Evolutionary conservation across 768 basidiomycete genomes (phyloP), one percentile per base, ranked within the genome.

Genomic region (Hericium alpestre): DNA sequence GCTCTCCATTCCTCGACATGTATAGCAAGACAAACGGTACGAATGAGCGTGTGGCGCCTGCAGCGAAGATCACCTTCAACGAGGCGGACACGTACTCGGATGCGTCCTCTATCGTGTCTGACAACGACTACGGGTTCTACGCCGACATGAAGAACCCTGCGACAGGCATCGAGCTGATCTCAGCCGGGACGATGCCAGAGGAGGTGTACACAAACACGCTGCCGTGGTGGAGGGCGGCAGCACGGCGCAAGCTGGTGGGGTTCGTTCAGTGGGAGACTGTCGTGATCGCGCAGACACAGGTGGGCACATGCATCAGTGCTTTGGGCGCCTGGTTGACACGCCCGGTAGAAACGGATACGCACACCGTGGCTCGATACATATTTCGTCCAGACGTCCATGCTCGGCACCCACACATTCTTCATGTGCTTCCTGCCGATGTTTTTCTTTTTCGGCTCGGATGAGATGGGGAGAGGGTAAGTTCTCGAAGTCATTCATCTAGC

Each of bases 381-480:
- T 65, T 93, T 94, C 65, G 80, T 93, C 37, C 87, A 93, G 60
- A 82, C 87, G 0, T 90, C 88, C 0, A 77, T 84, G 0, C 74
- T 91, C 10, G 92, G 82, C 0, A 91, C 90, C 0, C 92, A 93
- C 64, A 92, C 88, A 0, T 97, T 93, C 72, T 97, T 98, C 77
- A 91, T 95, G 87, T 80, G 83, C 37, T 79, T 88, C 59, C 73
- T 99, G 6, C 95, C 95, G 0, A 74, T 83, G 0, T 76, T 91
- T 59, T 95, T 87, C 65, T 97, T 93, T 76, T 96, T 95, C 65
- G 94, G 94, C 0, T 78, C 83, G 61, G 73, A 72, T 2, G 78
- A 84, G 43, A 72, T 84, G 43, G 92, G 87, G 12, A 70, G 82
- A 64, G 91, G 84, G 91, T 92, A 66, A 61, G 84, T 74, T 8